Evolutionary conservation across 2,329 filamentous ascomycete genomes (phyloP), one percentile per base, ranked within the genome.

Genomic region (Fusarium sp.): DNA sequence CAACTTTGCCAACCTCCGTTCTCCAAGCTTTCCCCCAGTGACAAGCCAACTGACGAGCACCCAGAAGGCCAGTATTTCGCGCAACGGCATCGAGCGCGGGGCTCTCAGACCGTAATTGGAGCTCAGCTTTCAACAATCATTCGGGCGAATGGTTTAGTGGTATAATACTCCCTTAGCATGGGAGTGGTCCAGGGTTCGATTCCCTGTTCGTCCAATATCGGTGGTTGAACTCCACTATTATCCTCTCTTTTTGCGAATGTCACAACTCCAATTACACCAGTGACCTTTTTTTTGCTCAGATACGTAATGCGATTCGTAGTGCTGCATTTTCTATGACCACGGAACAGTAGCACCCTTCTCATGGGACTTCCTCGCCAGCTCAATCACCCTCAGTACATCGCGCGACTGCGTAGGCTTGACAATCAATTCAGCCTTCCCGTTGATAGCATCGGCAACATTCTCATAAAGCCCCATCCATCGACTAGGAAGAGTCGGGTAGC

Each of bases 301-400:
- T 4, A 7, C 5, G 34, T 11, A 5, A n/a, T 37, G 5, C 9
- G 4, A 37, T n/a, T 37, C 1, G 34, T 11, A n/a, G 9, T n/a
- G 1, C 5, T n/a, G 18, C 18, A 11, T 37, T n/a, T 10, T 28
- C 21, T 16, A 63, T 6, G 54, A 49, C 77, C 78, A 80, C 1
- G 58, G 32, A 8, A 82, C 51, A 2, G 79, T 79, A 0, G 48
- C 50, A 1, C 78, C 78, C 32, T 74, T 79, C 34, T 78, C 66
- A 28, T 79, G 75, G 16, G 78, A 80, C 72, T 83, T 78, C 43
- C 80, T 76, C 1, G 82, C 82, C 18, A 84, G 66, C 74, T 84
- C 72, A 43, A 74, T 72, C 2, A 74, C 30, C 77, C 80, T 73
- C 13, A 84, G 62, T 0, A 76, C 81, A 63, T 83, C 79, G 23